Evolutionary conservation across 192 early-diverging fungal genomes (phyloP).

Genomic region (Phycomyces blakesleeanus): DNA sequence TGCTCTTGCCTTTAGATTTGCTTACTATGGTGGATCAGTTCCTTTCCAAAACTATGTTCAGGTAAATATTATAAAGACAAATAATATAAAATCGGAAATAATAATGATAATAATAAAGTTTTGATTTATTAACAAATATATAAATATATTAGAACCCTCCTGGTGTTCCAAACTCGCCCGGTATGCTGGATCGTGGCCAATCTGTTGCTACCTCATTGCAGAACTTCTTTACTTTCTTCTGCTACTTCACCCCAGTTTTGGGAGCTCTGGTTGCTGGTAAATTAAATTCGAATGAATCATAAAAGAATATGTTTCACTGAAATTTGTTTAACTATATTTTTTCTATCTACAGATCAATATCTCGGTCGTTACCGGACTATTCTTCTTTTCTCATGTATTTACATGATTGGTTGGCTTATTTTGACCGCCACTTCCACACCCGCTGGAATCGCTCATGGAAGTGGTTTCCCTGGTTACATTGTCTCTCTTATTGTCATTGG

Average conservation of each 20-base stretch:
- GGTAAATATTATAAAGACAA: constrained; percentile 20
- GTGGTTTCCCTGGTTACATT: constrained; percentile 60
- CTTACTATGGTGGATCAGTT: constrained; percentile 57
- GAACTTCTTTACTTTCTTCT: constrained; percentile 62
- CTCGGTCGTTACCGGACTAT: constrained; percentile 73
- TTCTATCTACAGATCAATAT: constrained; percentile 40
- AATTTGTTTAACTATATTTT: too few species aligned
- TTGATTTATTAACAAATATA: too few species aligned
- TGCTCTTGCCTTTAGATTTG: constrained; percentile 36
- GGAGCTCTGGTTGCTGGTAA: constrained; percentile 50
- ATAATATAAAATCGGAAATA: too few species aligned
- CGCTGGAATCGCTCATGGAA: constrained; percentile 45
- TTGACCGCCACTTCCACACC: constrained; percentile 60
- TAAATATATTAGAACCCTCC: constrained; percentile 19
- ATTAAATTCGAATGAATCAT: not conserved
- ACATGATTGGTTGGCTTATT: constrained; percentile 59
- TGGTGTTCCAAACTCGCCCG: constrained; percentile 31
- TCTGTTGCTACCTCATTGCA: constrained; percentile 50
- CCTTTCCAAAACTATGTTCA: constrained; percentile 65
- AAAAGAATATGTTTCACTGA: too few species aligned
- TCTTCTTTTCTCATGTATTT: constrained; percentile 57
- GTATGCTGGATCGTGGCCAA: constrained; percentile 53
- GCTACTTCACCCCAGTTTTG: constrained; percentile 57
- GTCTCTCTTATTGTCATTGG: constrained; percentile 63
- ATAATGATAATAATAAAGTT: too few species aligned